Evolutionary conservation across 2,329 filamentous ascomycete genomes (phyloP), one percentile per base, ranked within the genome.

Genomic region (Thermothelomyces thermophilus): DNA sequence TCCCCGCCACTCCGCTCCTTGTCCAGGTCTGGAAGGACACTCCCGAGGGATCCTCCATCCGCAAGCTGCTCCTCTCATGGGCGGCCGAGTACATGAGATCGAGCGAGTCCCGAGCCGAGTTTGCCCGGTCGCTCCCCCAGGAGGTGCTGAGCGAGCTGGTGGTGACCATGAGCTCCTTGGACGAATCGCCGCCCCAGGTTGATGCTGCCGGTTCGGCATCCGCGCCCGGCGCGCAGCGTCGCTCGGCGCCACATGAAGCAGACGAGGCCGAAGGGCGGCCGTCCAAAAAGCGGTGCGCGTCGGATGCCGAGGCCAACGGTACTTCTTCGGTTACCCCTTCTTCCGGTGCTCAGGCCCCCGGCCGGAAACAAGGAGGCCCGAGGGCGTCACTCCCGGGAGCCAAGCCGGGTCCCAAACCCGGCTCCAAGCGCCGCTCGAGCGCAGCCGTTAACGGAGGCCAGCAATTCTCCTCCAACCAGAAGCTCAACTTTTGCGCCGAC

Each of bases 141-240:
- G 77, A 82, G 57, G 76, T 84, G 1, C 66, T 83, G 6, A 80
- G 77, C 54, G 80, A 83, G 62, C 70, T 84, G 5, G 79, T 84
- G 0, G 73, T 83, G 2, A 69, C 75, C 11, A 82, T 83, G 78
- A 80, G 76, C 61, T 73, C 76, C 17, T 66, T 79, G 50, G 73
- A 78, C 41, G 66, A 63, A 8, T 58, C 65, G 2, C 66, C 69
- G 0, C 54, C 65, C 9, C 67, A 64, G 26, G 56, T 64, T 19
- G 61, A 63, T 11, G 30, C 13, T 28, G 36, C 17, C 9, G 17
- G 16, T 31, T 54, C 60, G 5, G 37, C 46, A 20, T 16, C 58
- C 7, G 19, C 48, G 41, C 45, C 42, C n/a, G n/a, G 52, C 41
- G 37, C 59, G 54, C 51, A 56, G 20, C 52, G 58, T 5, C 53